Percentiles rank a stretch among this genome's conserved stretches.
phyloP scores from a whole-genome alignment of 2,329 filamentous ascomycete species.

The Calonectria fujianensis region DNA sequence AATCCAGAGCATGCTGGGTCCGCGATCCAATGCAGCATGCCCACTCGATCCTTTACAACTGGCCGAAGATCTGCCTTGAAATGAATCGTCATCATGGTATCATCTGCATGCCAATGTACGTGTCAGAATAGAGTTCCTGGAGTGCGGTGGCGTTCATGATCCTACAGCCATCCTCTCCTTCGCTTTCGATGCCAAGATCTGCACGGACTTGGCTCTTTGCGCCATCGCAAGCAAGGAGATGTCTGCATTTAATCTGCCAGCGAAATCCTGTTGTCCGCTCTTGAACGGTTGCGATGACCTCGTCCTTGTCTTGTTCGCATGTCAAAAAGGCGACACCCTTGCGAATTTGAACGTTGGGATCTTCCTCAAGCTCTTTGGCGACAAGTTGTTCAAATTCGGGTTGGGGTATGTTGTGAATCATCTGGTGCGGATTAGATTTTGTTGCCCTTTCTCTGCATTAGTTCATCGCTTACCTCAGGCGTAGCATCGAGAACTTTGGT shows the following conservation, averaged over 20 bases:
- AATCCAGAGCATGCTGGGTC: constrained; percentile 65
- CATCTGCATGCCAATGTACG: constrained; percentile 52
- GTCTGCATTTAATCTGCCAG: constrained; percentile 55
- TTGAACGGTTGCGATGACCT: constrained; percentile 56
- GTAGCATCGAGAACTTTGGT: constrained; percentile 28
- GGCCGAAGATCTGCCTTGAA: constrained; percentile 64
- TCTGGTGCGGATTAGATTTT: constrained; percentile 40
- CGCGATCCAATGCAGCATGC: constrained; percentile 67
- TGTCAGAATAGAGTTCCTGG: neutral
- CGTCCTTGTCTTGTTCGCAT: constrained; percentile 55
- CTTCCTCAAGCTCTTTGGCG: constrained; percentile 48
- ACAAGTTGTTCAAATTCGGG: constrained; percentile 61
- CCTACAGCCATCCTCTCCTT: constrained; percentile 66
- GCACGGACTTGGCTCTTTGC: constrained; percentile 58
- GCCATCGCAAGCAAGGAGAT: constrained; percentile 62
- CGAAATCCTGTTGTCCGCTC: constrained; percentile 50
- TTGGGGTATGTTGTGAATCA: constrained; percentile 66
- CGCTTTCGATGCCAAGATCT: constrained; percentile 59
- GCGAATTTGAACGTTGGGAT: constrained; percentile 54
- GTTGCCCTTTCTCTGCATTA: neutral
- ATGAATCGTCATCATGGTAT: constrained; percentile 69
- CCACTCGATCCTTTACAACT: constrained; percentile 60
- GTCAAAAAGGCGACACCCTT: constrained; percentile 59
- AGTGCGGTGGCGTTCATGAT: neutral
- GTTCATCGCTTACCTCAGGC: constrained; percentile 18